Base-by-base conservation (phyloP, 2,329 filamentous ascomycete species). In the Diaporthe australafricana region DNA sequence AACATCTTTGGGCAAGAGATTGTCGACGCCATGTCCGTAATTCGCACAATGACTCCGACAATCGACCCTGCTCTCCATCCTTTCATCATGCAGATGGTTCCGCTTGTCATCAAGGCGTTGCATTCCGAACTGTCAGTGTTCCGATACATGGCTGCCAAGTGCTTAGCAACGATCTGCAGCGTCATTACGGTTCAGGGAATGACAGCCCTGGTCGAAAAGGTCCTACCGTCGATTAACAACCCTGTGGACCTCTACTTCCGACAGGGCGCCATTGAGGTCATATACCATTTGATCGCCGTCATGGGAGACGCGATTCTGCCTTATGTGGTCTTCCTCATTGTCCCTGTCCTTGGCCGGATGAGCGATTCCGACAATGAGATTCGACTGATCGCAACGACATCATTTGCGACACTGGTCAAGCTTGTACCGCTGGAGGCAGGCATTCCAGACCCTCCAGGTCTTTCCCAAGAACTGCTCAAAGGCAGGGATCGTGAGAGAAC, bases 261-360 rank as follows among this genome's bases (percentile, higher is more conserved):
- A 48, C 96, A 99, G 84, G 96, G 96, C 74, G 95, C 94, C 7
- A 96, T 97, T 71, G 96, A 99, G 83, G 94, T 91, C 77, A 93
- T 99, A 72, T 99, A 99, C 80, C 96, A 99, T 82, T 86, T 99
- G 72, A 99, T 99, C 75, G 94, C 97, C 73, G 95, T 98, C 66
- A 99, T 99, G 96, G 96, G 97, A 74, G 96, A 98, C 80, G 89
- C 90, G 47, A 99, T 99, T 71, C 84, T 99, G 38, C 96, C 97
- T 3, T 99, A 99, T 78, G 96, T 99, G 74, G 98, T 99, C 78
- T 99, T 99, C 90, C 90, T 99, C 75, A 97, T 99, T 72, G 97
- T 98, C 16, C 96, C 96, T 17, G 96, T 99, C 5, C 88, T 99
- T 65, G 96, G 96, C 68, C 92, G 96, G 55, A 99, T 99, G 96